These are phyloP conservation scores for Davidsoniella virescens DNA, from an alignment of 2,329 filamentous ascomycete species.

Conservation along the genomic window DNA sequence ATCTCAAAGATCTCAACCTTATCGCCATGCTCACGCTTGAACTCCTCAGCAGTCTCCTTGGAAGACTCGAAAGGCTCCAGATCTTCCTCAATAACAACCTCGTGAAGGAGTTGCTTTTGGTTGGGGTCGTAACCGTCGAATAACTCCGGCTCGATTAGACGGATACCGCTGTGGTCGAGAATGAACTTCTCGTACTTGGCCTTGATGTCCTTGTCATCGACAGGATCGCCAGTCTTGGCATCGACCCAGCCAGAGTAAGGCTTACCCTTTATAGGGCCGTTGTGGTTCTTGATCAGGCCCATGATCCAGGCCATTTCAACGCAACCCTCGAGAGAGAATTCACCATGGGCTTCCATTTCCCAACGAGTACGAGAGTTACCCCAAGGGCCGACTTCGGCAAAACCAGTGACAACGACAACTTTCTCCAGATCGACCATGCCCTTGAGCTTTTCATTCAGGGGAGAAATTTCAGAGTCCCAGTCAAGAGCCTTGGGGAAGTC, in stretches of 20 bases:
- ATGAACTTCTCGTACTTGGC: constrained; percentile 94
- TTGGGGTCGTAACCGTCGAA: constrained; percentile 96
- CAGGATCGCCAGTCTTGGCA: constrained; percentile 79
- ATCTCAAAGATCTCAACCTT: constrained; percentile 98
- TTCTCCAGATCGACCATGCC: constrained; percentile 98
- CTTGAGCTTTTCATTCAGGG: constrained; percentile 74
- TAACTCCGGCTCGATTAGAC: constrained; percentile 90
- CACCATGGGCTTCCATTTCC: constrained; percentile 97
- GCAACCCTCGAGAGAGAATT: constrained; percentile 94
- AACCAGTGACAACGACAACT: constrained; percentile 93
- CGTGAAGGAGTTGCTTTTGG: constrained; percentile 95
- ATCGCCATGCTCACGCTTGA: constrained; percentile 91
- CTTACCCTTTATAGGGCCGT: constrained; percentile 88
- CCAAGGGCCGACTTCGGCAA: constrained; percentile 92
- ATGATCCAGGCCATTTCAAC: constrained; percentile 99
- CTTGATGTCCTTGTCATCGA: constrained; percentile 97
- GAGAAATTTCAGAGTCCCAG: constrained; percentile 81
- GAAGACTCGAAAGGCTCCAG: constrained; percentile 93
- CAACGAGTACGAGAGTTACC: constrained; percentile 95
- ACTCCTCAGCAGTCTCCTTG: constrained; percentile 93
- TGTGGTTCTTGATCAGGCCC: constrained; percentile 98
- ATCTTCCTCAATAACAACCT: constrained; percentile 94
- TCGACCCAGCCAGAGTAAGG: constrained; percentile 96
- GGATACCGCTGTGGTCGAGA: constrained; percentile 90
- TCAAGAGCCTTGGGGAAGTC: constrained; percentile 82